phyloP scores from a whole-genome alignment of 352 stramenopile species.

The Globisporangium irregulare region DNA sequence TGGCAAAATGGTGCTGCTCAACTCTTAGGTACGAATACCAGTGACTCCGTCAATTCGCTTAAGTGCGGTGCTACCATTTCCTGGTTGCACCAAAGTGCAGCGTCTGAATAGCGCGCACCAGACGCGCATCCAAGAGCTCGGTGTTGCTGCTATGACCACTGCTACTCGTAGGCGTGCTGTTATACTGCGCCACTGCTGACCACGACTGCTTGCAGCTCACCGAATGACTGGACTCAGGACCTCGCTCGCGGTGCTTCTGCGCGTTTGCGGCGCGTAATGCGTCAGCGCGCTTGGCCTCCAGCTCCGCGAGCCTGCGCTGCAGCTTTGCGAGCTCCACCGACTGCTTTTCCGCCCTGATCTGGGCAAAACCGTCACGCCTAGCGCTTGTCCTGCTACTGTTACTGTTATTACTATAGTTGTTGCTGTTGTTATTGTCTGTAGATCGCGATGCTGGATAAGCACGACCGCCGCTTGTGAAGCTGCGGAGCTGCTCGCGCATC shows the following conservation, averaged over 20 bases:
- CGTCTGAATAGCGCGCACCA: slow-evolving; percentile 31
- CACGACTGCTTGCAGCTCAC: neutral
- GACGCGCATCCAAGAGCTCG: slow-evolving; percentile 25
- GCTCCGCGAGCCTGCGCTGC: slow-evolving; percentile 7
- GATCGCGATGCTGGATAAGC: neutral
- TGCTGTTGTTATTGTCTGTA: slow-evolving; percentile 7
- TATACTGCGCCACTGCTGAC: neutral
- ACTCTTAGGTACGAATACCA: slow-evolving; percentile 1
- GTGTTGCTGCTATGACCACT: neutral
- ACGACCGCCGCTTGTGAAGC: neutral
- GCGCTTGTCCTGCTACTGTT: neutral
- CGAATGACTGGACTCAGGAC: neutral
- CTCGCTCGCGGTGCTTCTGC: neutral
- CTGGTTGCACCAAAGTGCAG: slow-evolving; percentile 24
- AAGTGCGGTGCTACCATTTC: slow-evolving; percentile 9
- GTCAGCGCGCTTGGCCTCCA: slow-evolving; percentile 8
- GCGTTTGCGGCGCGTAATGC: neutral
- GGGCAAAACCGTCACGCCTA: neutral
- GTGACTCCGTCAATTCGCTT: neutral
- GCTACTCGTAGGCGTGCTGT: neutral
- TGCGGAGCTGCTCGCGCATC: slow-evolving; percentile 26
- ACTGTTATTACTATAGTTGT: neutral
- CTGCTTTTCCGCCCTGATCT: slow-evolving; percentile 9
- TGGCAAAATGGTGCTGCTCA: slow-evolving; percentile 3
- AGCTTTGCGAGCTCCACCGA: slow-evolving; percentile 8